phyloP scores from a whole-genome alignment of 768 basidiomycete species.

The Clitopilus passeckerianus region DNA sequence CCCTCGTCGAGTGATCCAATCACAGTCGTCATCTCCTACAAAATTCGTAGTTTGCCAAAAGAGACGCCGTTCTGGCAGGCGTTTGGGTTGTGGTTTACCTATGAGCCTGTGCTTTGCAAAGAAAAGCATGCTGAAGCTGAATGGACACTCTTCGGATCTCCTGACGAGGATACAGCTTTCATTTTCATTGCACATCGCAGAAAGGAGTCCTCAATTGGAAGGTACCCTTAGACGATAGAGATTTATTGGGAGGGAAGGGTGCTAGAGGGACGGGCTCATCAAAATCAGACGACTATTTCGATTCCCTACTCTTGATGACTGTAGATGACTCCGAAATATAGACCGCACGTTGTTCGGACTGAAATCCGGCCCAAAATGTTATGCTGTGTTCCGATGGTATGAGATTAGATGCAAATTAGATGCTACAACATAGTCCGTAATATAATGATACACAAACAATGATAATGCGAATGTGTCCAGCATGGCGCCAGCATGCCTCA shows the following conservation, averaged over 20 bases:
- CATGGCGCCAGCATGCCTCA: not conserved
- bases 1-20: conserved; percentile 11
- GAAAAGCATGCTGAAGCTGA: conserved; percentile 9
- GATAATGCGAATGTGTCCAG: not conserved
- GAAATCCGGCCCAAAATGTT: not conserved
- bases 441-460: not conserved
- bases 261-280: conserved; percentile 32
- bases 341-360: not conserved
- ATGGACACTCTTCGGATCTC: conserved; percentile 40
- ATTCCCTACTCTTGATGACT: conserved; percentile 53
- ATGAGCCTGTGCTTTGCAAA: conserved; percentile 45
- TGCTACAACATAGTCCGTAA: not conserved
- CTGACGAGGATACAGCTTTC: conserved; percentile 43
- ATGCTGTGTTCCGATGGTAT: not conserved
- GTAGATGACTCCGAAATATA: conserved; percentile 18
- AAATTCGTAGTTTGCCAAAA: conserved; percentile 65
- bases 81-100: conserved; percentile 77
- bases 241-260: conserved; percentile 55
- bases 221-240: conserved; percentile 44
- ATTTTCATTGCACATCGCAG: conserved; percentile 60
- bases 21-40: conserved; percentile 67
- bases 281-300: conserved; percentile 69
- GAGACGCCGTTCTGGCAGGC: conserved; percentile 76
- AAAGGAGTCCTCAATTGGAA: conserved; percentile 54
- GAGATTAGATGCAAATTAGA: not conserved